Percentiles rank a stretch among this genome's conserved stretches.
These are phyloP conservation scores for Ustilago loliicola DNA, from an alignment of 1,284 basidiomycete genomes.

Conservation along the genomic window DNA sequence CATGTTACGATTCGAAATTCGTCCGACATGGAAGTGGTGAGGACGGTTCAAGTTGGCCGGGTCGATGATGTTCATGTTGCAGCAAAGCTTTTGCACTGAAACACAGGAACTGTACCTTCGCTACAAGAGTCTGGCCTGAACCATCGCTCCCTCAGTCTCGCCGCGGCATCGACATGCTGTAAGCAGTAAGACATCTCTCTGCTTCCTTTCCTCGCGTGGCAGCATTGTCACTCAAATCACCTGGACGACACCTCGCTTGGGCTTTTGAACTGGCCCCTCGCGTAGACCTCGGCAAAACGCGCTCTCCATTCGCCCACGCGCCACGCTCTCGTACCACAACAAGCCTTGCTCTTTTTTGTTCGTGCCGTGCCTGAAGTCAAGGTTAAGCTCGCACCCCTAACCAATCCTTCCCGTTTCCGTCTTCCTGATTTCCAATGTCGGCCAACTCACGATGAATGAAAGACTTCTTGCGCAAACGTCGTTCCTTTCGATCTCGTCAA, in stretches of 20 bases:
- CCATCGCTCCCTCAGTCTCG: not conserved
- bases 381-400: conserved; percentile 3
- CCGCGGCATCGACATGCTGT: conserved; percentile 6
- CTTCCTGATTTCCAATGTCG: not conserved
- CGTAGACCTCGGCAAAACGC: conserved; percentile 5
- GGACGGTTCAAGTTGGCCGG: conserved; percentile 1
- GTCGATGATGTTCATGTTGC: conserved; percentile 6
- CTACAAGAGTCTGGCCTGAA: not conserved
- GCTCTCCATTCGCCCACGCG: not conserved
- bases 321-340: conserved; percentile 4
- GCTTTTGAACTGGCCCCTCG: not conserved
- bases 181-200: not conserved
- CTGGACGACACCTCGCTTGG: not conserved
- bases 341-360: not conserved
- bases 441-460: not conserved
- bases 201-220: conserved; percentile 1
- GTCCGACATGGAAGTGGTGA: not conserved
- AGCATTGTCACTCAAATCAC: not conserved
- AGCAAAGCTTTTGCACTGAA: not conserved
- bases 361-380: conserved; percentile 12
- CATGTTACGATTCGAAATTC: conserved; percentile 7
- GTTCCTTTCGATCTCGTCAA: not conserved
- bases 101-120: not conserved
- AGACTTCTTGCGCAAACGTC: not conserved
- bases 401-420: not conserved